Conservation (phyloP, 176 grass and related monocot genomes). For the Ensete ventricosum region DNA sequence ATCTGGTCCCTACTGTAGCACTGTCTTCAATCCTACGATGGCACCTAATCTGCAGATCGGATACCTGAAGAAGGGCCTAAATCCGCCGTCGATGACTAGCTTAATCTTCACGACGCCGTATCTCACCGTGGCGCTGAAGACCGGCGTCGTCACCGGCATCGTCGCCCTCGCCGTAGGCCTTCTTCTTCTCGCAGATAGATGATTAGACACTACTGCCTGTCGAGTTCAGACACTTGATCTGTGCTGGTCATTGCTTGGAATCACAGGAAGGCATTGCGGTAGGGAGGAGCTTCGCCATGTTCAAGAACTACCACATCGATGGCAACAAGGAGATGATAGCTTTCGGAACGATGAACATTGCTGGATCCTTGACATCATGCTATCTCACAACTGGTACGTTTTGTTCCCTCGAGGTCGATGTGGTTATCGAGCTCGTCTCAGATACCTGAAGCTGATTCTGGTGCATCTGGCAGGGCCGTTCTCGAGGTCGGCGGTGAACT, state of each 20-base stretch:
- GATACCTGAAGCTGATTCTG: not conserved
- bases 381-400: slow-evolving; percentile 70
- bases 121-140: slow-evolving; percentile 68
- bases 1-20: not conserved
- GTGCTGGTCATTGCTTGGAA: no score
- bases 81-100: slow-evolving; percentile 54
- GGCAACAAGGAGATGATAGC: slow-evolving; percentile 99
- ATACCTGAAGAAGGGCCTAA: slow-evolving; percentile 85
- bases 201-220: no score
- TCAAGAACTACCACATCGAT: slow-evolving; percentile 97
- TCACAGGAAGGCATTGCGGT: slow-evolving; percentile 94
- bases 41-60: slow-evolving; percentile 45
- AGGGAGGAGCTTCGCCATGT: slow-evolving; percentile 84
- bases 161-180: slow-evolving; percentile 73
- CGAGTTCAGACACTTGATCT: not conserved
- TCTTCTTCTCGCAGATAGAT: no score
- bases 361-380: slow-evolving; percentile 84
- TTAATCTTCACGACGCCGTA: slow-evolving; percentile 55
- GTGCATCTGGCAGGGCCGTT: slow-evolving; percentile 39
- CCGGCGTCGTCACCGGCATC: slow-evolving; percentile 79
- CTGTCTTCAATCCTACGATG: no score
- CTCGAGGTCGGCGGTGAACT: slow-evolving; percentile 84
- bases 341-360: slow-evolving; percentile 79
- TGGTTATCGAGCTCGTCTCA: no score
- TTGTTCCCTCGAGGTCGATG: no score